These are phyloP conservation scores for Prunus dulcis DNA, from an alignment of 306 rosid species.

Conservation along the genomic window DNA sequence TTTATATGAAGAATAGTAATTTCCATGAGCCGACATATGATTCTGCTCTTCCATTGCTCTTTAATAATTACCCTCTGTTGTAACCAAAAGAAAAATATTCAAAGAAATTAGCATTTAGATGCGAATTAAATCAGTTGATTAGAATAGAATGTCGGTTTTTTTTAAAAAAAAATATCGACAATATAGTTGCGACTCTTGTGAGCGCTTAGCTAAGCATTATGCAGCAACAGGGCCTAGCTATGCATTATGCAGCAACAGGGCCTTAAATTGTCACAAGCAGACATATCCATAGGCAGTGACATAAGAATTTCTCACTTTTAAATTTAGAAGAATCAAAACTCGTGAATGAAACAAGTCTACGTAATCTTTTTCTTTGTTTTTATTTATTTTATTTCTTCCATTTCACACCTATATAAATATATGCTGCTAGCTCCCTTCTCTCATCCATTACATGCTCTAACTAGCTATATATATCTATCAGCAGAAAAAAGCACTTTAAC, in stretches of 20 bases:
- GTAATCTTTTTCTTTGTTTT: conserved; percentile 5
- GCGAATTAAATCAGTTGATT: too few relatives aligned
- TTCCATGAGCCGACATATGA: background rate
- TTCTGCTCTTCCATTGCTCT: background rate
- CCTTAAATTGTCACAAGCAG: background rate
- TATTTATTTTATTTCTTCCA: background rate
- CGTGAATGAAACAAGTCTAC: conserved; percentile 2
- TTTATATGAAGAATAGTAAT: background rate
- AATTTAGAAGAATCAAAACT: background rate
- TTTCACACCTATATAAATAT: background rate
- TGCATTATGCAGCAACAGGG: background rate
- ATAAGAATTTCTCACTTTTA: background rate
- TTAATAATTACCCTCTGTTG: background rate
- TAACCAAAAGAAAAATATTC: background rate
- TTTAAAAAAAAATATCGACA: background rate
- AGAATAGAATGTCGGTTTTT: background rate
- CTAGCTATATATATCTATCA: background rate
- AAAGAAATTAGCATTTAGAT: too few relatives aligned
- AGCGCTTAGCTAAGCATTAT: background rate
- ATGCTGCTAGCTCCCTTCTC: conserved; percentile 6
- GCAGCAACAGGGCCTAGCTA: too few relatives aligned
- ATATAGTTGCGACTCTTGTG: background rate
- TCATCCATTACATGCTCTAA: background rate
- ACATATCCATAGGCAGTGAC: background rate
- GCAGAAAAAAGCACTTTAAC: too few relatives aligned